Conservation (phyloP, 306 rosid genomes). For the Vigna mungo region DNA sequence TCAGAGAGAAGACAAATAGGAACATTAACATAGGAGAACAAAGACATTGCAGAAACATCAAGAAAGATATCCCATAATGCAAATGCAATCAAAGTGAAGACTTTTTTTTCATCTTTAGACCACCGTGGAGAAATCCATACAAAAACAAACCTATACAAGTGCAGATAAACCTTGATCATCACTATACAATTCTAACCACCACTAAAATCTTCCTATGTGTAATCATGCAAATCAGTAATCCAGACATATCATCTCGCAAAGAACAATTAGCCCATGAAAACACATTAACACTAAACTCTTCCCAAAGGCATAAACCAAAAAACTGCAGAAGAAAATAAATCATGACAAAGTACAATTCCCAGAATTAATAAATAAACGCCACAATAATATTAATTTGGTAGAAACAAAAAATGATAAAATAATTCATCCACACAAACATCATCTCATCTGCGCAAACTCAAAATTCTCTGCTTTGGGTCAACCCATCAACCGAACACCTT, state of each 20-base stretch:
- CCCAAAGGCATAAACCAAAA: background rate
- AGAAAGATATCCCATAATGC: constrained; percentile 16
- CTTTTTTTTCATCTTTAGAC: constrained; percentile 14
- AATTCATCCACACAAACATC: constrained; percentile 13
- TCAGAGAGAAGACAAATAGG: background rate
- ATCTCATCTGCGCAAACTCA: constrained; percentile 3
- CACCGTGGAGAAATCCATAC: constrained; percentile 31
- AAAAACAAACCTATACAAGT: constrained; percentile 28
- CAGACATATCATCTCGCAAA: constrained; percentile 15
- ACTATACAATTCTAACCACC: constrained; percentile 17
- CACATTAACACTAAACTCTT: background rate
- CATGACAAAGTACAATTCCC: background rate
- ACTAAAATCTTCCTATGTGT: background rate
- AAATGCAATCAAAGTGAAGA: constrained; percentile 37
- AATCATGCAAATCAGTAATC: constrained; percentile 30
- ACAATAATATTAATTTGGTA: constrained; percentile 2
- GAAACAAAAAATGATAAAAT: background rate
- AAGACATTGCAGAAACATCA: background rate
- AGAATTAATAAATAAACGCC: constrained; percentile 24
- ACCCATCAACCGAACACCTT: constrained; percentile 84
- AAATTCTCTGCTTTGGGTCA: constrained; percentile 49
- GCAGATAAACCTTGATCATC: constrained; percentile 32
- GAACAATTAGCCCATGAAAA: constrained; percentile 30
- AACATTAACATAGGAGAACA: constrained; percentile 11
- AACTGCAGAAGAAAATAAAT: too few relatives aligned